Evolutionary conservation across 257 asterid genomes (phyloP).

Genomic region (Solanum infundibuliforme): DNA sequence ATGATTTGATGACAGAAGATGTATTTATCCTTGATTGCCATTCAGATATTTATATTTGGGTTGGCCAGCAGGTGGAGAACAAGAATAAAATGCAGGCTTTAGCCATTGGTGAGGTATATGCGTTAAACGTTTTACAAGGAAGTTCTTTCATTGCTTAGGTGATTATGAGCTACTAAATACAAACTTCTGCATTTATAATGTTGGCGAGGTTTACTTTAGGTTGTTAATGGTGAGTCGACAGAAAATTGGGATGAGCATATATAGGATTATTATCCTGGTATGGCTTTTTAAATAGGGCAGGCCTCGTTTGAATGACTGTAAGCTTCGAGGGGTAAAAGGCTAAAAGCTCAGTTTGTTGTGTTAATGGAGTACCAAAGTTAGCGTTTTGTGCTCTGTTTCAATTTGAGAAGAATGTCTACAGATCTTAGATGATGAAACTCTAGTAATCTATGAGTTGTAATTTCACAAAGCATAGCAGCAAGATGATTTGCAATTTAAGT

Average conservation of each 20-base stretch:
- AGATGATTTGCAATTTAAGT: not conserved
- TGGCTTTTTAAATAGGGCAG: not conserved
- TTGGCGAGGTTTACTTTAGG: constrained; percentile 2
- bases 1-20: constrained; percentile 97
- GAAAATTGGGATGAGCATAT: constrained; percentile 22
- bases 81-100: constrained; percentile 66
- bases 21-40: constrained; percentile 81
- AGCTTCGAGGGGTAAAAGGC: not conserved
- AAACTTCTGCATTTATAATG: constrained; percentile 1
- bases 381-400: not conserved
- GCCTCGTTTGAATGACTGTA: not conserved
- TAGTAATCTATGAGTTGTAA: not conserved
- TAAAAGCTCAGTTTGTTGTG: not conserved
- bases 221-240: constrained; percentile 14
- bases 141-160: not conserved
- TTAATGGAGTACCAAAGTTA: not conserved
- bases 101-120: constrained; percentile 72
- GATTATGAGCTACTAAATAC: constrained; percentile 4
- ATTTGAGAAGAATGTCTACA: not conserved
- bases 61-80: constrained; percentile 71
- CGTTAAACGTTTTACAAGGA: not conserved
- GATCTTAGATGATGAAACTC: not conserved
- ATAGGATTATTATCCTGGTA: not conserved
- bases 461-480: not conserved
- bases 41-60: constrained; percentile 86